These are phyloP conservation scores for Zopfia rhizophila DNA, from an alignment of 2,329 filamentous ascomycete species.

Conservation along the genomic window DNA sequence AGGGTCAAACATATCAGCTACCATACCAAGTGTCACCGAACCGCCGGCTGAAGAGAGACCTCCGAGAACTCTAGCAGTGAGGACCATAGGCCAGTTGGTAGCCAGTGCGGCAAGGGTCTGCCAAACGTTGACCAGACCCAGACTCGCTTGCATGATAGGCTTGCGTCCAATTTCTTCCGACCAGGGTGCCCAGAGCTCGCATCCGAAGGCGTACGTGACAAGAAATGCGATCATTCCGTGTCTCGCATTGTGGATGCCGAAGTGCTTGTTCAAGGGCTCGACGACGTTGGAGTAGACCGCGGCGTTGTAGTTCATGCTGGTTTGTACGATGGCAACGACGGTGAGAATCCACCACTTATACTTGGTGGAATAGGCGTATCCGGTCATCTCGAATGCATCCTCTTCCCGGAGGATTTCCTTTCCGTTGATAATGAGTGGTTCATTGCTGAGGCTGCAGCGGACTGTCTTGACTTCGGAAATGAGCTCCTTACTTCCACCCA, in stretches of 20 bases:
- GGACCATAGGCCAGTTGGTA: slow-evolving; percentile 73
- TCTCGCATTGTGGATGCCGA: slow-evolving; percentile 65
- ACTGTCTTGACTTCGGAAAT: too few relatives aligned
- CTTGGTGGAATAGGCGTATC: slow-evolving; percentile 56
- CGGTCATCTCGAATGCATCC: slow-evolving; percentile 49
- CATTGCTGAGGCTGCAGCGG: too few relatives aligned
- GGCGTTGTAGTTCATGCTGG: slow-evolving; percentile 65
- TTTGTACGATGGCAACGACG: slow-evolving; percentile 64
- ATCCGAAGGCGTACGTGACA: slow-evolving; percentile 82
- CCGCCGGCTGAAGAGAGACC: slow-evolving; percentile 68
- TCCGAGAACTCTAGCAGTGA: slow-evolving; percentile 64
- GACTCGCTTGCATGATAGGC: slow-evolving; percentile 75
- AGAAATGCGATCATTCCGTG: slow-evolving; percentile 80
- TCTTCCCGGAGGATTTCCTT: slow-evolving; percentile 21
- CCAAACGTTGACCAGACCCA: slow-evolving; percentile 80
- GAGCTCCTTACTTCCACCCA: too few relatives aligned
- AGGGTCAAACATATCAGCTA: slow-evolving; percentile 69
- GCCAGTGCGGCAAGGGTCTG: slow-evolving; percentile 71
- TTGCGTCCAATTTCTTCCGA: slow-evolving; percentile 83
- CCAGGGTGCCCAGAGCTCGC: slow-evolving; percentile 84
- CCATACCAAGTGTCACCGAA: slow-evolving; percentile 70
- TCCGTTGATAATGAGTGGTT: slow-evolving; percentile 3
- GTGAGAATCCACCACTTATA: slow-evolving; percentile 65
- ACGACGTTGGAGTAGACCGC: slow-evolving; percentile 66
- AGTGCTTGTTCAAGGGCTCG: slow-evolving; percentile 66